phyloP scores from a whole-genome alignment of 805 yeast species.

The Torulaspora indica region DNA sequence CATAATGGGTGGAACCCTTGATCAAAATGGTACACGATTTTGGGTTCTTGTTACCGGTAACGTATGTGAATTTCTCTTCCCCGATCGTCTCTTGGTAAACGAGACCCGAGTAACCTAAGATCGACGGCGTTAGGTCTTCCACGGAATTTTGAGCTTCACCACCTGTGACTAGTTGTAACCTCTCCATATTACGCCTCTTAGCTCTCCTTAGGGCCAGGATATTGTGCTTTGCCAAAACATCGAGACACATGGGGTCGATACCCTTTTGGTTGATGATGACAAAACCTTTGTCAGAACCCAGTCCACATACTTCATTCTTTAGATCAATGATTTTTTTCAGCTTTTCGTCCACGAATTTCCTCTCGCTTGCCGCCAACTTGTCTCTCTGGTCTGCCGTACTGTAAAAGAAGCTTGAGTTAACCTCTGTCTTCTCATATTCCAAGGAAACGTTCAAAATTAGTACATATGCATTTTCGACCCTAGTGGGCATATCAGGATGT shows the following conservation, averaged over 20 bases:
- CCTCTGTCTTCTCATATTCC: conserved; percentile 97
- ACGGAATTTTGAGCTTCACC: conserved; percentile 98
- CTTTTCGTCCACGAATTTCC: conserved; percentile 91
- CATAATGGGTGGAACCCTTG: conserved; percentile 88
- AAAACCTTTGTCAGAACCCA: conserved; percentile 68
- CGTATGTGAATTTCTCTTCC: conserved; percentile 95
- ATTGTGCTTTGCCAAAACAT: conserved; percentile 85
- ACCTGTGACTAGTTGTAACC: conserved; percentile 91
- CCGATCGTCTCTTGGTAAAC: conserved; percentile 92
- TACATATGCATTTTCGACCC: conserved; percentile 75
- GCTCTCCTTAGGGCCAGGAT: conserved; percentile 96
- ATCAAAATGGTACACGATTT: conserved; percentile 87
- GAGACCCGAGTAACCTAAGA: conserved; percentile 83
- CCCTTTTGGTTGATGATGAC: conserved; percentile 98
- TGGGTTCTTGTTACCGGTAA: conserved; percentile 85
- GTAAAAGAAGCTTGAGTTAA: conserved; percentile 91
- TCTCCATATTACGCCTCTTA: conserved; percentile 98
- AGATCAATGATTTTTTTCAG: conserved; percentile 85
- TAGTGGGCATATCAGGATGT: conserved; percentile 98
- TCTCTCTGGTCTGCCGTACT: conserved; percentile 95
- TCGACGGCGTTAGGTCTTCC: conserved; percentile 76
- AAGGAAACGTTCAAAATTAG: conserved; percentile 87
- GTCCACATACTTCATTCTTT: conserved; percentile 85
- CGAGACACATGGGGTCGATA: conserved; percentile 96
- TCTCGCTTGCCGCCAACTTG: conserved; percentile 85